phyloP scores from a whole-genome alignment of 345 rosid genomes.

The Arabis alpina region DNA sequence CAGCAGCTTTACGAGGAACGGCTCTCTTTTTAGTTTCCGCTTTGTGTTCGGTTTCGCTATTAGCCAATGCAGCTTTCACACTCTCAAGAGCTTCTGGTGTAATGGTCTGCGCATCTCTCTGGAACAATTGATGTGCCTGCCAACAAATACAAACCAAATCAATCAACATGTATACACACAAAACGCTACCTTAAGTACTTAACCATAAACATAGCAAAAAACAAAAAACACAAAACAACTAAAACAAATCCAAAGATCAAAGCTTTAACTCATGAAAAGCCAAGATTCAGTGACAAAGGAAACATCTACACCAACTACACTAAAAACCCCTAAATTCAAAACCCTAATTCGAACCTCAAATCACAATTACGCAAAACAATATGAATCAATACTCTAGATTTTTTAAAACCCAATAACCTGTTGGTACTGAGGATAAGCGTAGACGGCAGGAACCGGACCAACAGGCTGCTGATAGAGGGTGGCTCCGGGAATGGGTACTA shows the following conservation, averaged over 20 bases:
- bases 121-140: conserved; percentile 93
- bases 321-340: background rate
- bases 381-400: conserved; percentile 1
- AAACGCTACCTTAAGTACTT: background rate
- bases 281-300: background rate
- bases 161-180: conserved; percentile 1
- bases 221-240: background rate
- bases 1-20: conserved; percentile 96
- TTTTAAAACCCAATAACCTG: conserved; percentile 50
- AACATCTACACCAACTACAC: conserved; percentile 1
- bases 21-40: conserved; percentile 92
- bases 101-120: conserved; percentile 90
- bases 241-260: conserved; percentile 10
- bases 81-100: conserved; percentile 97
- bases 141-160: conserved; percentile 33
- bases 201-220: background rate
- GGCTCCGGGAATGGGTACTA: conserved; percentile 49
- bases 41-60: conserved; percentile 88
- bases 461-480: conserved; percentile 55
- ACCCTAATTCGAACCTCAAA: conserved; percentile 31
- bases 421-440: conserved; percentile 81
- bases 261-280: conserved; percentile 10
- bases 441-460: conserved; percentile 60
- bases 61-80: conserved; percentile 95
- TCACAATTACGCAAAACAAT: conserved; percentile 7